These are phyloP conservation scores for Tulasnella sp. DNA, from an alignment of 768 basidiomycete species.

Conservation along the genomic window DNA sequence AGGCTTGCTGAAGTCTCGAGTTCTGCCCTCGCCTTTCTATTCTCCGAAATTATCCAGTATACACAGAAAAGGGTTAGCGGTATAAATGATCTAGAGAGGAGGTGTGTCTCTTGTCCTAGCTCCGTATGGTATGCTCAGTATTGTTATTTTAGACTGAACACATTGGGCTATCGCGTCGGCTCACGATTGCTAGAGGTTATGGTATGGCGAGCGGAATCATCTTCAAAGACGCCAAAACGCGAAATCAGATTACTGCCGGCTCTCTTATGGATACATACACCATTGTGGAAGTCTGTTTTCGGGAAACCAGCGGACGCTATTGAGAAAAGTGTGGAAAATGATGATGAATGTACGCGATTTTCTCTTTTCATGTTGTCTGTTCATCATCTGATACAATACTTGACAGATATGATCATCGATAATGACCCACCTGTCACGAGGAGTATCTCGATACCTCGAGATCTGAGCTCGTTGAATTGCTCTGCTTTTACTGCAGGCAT, in stretches of 20 bases:
- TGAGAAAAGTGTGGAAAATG: slow-evolving; percentile 91
- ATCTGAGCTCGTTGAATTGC: slow-evolving; percentile 87
- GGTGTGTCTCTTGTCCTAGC: slow-evolving; percentile 36
- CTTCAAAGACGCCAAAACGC: slow-evolving; percentile 81
- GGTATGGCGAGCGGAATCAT: slow-evolving; percentile 63
- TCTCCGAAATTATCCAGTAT: slow-evolving; percentile 89
- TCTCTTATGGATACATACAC: slow-evolving; percentile 87
- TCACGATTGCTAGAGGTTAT: slow-evolving; percentile 75
- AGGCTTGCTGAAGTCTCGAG: slow-evolving; percentile 71
- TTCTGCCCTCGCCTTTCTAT: slow-evolving; percentile 77
- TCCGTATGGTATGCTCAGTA: background rate
- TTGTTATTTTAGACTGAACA: slow-evolving; percentile 52
- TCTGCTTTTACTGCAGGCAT: slow-evolving; percentile 97
- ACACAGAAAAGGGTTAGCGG: slow-evolving; percentile 91
- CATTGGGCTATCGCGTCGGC: slow-evolving; percentile 86
- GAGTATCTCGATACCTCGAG: slow-evolving; percentile 84
- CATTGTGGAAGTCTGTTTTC: slow-evolving; percentile 90
- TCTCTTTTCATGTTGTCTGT: background rate
- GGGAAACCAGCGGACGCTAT: slow-evolving; percentile 89
- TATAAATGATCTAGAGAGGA: slow-evolving; percentile 87
- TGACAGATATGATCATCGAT: slow-evolving; percentile 90
- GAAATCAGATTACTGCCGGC: slow-evolving; percentile 84
- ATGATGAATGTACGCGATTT: slow-evolving; percentile 73
- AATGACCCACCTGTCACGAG: slow-evolving; percentile 89
- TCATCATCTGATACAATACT: background rate